phyloP scores from a whole-genome alignment of 306 rosid species.

The Vachellia pachyceras region DNA sequence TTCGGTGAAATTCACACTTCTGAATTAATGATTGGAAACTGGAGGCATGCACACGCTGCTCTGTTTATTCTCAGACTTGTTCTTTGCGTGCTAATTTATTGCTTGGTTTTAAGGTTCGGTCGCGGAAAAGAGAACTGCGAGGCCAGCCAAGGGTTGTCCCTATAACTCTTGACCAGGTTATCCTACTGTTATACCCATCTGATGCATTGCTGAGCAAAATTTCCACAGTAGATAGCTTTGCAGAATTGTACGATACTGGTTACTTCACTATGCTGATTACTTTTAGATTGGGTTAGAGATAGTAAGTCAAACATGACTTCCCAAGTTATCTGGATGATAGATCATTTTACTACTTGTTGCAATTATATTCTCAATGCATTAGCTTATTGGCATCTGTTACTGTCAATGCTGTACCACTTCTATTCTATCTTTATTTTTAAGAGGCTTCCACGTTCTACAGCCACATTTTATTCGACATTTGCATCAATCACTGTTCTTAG shows the following conservation, averaged over 20 bases:
- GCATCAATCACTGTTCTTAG: background rate
- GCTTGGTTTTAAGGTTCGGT: slow-evolving; percentile 63
- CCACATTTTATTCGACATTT: background rate
- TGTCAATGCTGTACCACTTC: background rate
- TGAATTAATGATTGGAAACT: background rate
- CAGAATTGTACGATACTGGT: background rate
- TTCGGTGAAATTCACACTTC: background rate
- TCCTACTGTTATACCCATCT: slow-evolving; percentile 16
- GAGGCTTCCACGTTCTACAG: background rate
- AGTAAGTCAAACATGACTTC: background rate
- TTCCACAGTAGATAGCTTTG: background rate
- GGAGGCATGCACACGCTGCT: background rate
- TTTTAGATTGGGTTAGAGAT: background rate
- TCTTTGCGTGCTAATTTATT: background rate
- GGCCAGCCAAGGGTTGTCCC: slow-evolving; percentile 84
- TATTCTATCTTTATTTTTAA: background rate
- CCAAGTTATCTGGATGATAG: background rate
- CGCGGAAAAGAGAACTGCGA: slow-evolving; percentile 68
- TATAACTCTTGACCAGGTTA: slow-evolving; percentile 89
- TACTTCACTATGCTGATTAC: background rate
- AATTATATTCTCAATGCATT: background rate
- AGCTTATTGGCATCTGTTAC: background rate
- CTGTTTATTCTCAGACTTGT: background rate
- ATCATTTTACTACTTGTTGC: background rate
- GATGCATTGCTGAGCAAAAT: background rate